Base-by-base conservation (phyloP, 371 early-diverging fungal species). In the Apophysomyces elegans region DNA sequence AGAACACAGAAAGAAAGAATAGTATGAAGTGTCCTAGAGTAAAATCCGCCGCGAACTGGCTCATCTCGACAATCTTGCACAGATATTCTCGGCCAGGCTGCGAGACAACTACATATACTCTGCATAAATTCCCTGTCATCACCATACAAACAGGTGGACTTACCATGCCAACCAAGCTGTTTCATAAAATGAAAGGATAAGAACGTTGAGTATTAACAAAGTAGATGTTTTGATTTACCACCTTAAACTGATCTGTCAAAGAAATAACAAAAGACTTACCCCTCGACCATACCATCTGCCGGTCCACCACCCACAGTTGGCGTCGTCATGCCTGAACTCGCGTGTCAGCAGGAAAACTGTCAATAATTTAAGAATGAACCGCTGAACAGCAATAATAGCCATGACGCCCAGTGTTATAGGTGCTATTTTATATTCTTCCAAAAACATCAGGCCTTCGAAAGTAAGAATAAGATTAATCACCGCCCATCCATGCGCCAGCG, bases 281-380 rank as follows among this genome's bases (percentile, higher is more conserved):
- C 90, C 93, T 50, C 89, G 87, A 32, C 89, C 89, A 47, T 89
- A 87, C 94, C 96, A 95, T 62, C 86, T 86, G 36, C 96, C 96
- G 6, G 93, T 91, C 96, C 95, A 95, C 95, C 95, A 94, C 8
- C 94, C 95, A 41, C 87, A 79, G 67, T 93, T 93, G 21, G 91
- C 80, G 67, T 89, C 91, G 71, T 91, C 92, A 70, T 93, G 89
- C 62, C 89, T 89, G 76, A 91, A 90, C 75, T 94, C 94, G 39
- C 94, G 86, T 38, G 94, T 90, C 56, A 95, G 74, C 64, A 91
- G 88, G 43, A 91, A 65, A 18, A 87, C 81, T 54, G 88, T 88
- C 63, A 94, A 63, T 3, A 90, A 56, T 45, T 89, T 87, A 72
- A 93, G 85, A 12, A 91, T 69, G 43, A 88, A 89, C 1, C 91